Conservation (phyloP, 352 stramenopile genomes). For the Pythium graminicola region DNA sequence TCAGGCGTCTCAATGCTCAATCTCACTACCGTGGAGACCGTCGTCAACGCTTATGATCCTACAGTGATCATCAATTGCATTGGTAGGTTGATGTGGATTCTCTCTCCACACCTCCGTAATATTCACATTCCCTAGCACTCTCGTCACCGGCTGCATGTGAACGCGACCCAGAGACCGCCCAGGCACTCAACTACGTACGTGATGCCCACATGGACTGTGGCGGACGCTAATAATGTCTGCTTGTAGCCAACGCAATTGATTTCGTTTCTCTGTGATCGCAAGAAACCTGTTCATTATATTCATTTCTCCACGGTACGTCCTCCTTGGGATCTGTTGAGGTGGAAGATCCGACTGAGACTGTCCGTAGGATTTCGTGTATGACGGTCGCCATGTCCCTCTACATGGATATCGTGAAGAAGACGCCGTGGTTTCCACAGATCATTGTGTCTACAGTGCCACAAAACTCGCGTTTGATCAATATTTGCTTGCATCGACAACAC, state of each 20-base stretch:
- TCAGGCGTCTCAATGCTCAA: conserved; percentile 33
- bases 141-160: conserved; percentile 53
- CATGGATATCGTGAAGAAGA: conserved; percentile 36
- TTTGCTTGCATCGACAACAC: conserved; percentile 12
- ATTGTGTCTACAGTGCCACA: conserved; percentile 32
- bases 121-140: conserved; percentile 28
- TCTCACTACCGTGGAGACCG: conserved; percentile 24
- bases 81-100: conserved; percentile 23
- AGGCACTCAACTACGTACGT: conserved; percentile 41
- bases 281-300: conserved; percentile 28
- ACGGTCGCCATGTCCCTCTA: conserved; percentile 22
- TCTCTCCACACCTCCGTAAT: background rate
- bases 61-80: conserved; percentile 51
- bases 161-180: conserved; percentile 33
- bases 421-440: conserved; percentile 3
- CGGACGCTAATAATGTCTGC: too few relatives aligned
- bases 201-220: background rate
- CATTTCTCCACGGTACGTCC: conserved; percentile 52
- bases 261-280: conserved; percentile 23
- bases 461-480: conserved; percentile 53
- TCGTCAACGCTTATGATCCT: conserved; percentile 34
- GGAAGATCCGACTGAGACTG: background rate
- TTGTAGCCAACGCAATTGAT: conserved; percentile 33
- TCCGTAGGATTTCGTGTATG: conserved; percentile 57
- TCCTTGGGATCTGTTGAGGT: background rate